A percentile compares a stretch with the other conserved stretches of the same genome.
These are phyloP conservation scores for Eucalyptus sp. DNA, from an alignment of 345 rosid species.

Conservation along the genomic window DNA sequence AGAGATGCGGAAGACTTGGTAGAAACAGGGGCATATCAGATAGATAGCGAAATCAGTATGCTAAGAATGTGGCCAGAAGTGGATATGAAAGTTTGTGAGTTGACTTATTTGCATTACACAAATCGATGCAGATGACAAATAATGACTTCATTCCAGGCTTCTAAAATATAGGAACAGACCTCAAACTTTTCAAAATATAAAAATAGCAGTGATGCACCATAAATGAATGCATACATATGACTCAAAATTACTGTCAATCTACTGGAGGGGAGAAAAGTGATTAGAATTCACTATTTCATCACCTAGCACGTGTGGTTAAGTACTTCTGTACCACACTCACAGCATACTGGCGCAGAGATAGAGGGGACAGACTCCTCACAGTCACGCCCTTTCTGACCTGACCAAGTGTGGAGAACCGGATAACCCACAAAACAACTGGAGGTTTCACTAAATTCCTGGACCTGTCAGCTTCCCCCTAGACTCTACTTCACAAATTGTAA, in stretches of 20 bases:
- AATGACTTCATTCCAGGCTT: neutral
- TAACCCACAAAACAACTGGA: neutral
- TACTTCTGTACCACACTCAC: neutral
- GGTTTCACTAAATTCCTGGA: neutral
- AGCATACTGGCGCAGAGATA: neutral
- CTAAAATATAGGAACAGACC: neutral
- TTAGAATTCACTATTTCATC: neutral
- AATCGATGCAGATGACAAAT: neutral
- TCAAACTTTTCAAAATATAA: neutral
- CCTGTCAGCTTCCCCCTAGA: neutral
- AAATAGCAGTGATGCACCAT: neutral
- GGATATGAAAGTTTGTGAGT: neutral
- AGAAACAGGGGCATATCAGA: neutral
- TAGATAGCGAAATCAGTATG: neutral
- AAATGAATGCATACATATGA: neutral
- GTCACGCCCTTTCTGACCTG: neutral
- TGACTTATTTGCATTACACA: neutral
- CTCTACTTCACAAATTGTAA: neutral
- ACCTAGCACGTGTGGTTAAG: neutral
- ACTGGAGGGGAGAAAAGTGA: neutral
- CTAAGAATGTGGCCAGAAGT: neutral
- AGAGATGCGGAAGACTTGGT: neutral
- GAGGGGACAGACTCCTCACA: neutral
- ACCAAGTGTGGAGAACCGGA: neutral
- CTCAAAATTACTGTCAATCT: neutral